Percentiles rank a stretch among this genome's conserved stretches.
These are phyloP conservation scores for Cystoderma amianthinum DNA, from an alignment of 768 basidiomycete genomes.

Conservation along the genomic window DNA sequence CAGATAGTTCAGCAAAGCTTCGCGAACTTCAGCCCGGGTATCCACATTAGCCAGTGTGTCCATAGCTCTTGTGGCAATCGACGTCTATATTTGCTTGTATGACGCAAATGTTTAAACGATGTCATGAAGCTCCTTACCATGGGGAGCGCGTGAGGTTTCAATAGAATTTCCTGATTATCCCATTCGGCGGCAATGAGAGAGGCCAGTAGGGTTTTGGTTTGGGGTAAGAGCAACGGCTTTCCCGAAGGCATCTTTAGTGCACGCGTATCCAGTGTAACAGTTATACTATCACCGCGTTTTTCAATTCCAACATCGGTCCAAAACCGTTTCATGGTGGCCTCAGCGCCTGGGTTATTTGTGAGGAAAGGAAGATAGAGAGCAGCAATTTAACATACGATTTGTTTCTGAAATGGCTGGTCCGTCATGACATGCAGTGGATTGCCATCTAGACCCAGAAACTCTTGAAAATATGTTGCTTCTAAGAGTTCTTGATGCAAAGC, in stretches of 20 bases:
- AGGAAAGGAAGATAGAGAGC: not conserved
- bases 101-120: slow-evolving; percentile 3
- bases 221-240: slow-evolving; percentile 65
- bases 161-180: slow-evolving; percentile 82
- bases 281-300: slow-evolving; percentile 39
- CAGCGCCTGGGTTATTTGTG: slow-evolving; percentile 52
- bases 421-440: slow-evolving; percentile 23
- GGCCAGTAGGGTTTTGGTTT: slow-evolving; percentile 64
- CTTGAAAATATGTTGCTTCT: no score
- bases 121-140: slow-evolving; percentile 48
- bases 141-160: slow-evolving; percentile 89
- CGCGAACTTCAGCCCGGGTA: slow-evolving; percentile 55
- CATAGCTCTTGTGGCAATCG: slow-evolving; percentile 82
- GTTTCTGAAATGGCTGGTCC: slow-evolving; percentile 50
- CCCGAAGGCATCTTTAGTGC: slow-evolving; percentile 86
- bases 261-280: slow-evolving; percentile 75
- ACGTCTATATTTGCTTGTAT: slow-evolving; percentile 53
- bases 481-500: no score
- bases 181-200: slow-evolving; percentile 91
- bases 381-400: slow-evolving; percentile 41
- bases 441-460: slow-evolving; percentile 17
- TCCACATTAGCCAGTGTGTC: slow-evolving; percentile 61
- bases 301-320: slow-evolving; percentile 91
- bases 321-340: slow-evolving; percentile 82
- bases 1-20: slow-evolving; percentile 72